Evolutionary conservation across 192 early-diverging fungal genomes (phyloP).

Genomic region (Umbelopsis isabellina): DNA sequence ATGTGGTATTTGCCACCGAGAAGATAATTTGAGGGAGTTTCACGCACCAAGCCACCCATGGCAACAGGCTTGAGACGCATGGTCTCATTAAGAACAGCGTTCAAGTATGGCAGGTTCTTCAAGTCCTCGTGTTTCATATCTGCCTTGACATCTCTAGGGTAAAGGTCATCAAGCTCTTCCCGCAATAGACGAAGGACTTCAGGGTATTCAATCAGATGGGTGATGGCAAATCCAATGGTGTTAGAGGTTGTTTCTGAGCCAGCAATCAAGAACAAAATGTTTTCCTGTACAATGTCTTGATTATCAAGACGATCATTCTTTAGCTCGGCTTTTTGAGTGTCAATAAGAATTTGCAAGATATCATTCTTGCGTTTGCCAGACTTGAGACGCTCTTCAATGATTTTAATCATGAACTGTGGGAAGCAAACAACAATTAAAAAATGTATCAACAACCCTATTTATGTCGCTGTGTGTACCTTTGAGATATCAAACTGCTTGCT

Average conservation of each 20-base stretch:
- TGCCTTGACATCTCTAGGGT: neutral
- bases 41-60: constrained; percentile 38
- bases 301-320: constrained; percentile 41
- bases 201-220: constrained; percentile 29
- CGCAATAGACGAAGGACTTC: constrained; percentile 9
- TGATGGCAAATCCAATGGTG: constrained; percentile 32
- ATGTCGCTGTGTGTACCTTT: neutral
- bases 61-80: constrained; percentile 48
- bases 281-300: constrained; percentile 45
- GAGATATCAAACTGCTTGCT: neutral
- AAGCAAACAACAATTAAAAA: neutral
- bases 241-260: constrained; percentile 40
- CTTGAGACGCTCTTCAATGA: constrained; percentile 26
- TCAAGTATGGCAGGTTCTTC: constrained; percentile 51
- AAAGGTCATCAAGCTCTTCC: constrained; percentile 28
- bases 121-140: constrained; percentile 38
- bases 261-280: constrained; percentile 43
- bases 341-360: constrained; percentile 50
- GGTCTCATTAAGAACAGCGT: constrained; percentile 58
- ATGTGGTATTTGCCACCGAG: constrained; percentile 49
- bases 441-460: neutral
- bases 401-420: constrained; percentile 26
- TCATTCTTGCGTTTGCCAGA: constrained; percentile 35
- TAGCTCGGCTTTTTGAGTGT: constrained; percentile 37
- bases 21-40: constrained; percentile 41